A percentile compares a stretch with the other conserved stretches of the same genome.
Conservation (phyloP, 2,329 filamentous ascomycete genomes). For the Cladophialophora carrionii region DNA sequence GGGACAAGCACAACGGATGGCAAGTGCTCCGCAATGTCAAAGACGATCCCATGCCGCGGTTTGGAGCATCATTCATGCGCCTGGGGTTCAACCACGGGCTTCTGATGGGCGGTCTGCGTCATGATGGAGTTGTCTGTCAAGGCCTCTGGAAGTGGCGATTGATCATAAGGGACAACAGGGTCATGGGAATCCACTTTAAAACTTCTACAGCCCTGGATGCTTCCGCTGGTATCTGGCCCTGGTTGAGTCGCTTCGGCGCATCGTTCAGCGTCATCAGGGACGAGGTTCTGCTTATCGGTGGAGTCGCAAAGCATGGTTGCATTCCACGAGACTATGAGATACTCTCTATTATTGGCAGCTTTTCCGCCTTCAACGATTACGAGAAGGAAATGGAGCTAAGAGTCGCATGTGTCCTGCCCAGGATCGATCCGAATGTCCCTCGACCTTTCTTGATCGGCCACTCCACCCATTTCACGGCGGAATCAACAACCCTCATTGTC, state of each 20-base stretch:
- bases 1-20: slow-evolving; percentile 58
- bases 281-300: slow-evolving; percentile 58
- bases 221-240: slow-evolving; percentile 41
- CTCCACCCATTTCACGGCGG: slow-evolving; percentile 55
- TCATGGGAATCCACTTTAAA: slow-evolving; percentile 39
- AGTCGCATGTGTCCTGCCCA: slow-evolving; percentile 40
- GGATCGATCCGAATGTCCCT: slow-evolving; percentile 42
- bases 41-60: slow-evolving; percentile 54
- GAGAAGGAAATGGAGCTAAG: slow-evolving; percentile 39
- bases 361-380: slow-evolving; percentile 34
- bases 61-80: slow-evolving; percentile 57
- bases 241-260: slow-evolving; percentile 56
- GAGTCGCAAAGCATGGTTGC: slow-evolving; percentile 48
- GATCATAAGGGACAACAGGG: slow-evolving; percentile 46
- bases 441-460: slow-evolving; percentile 74
- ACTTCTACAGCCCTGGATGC: slow-evolving; percentile 34
- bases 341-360: slow-evolving; percentile 45
- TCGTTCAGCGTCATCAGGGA: slow-evolving; percentile 52
- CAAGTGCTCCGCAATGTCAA: slow-evolving; percentile 46
- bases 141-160: slow-evolving; percentile 69
- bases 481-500: slow-evolving; percentile 62
- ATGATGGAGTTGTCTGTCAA: slow-evolving; percentile 64
- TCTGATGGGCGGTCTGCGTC: slow-evolving; percentile 71
- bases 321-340: slow-evolving; percentile 58
- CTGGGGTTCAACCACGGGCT: slow-evolving; percentile 59